Percentiles rank a stretch among this genome's conserved stretches.
Evolutionary conservation across 2,329 filamentous ascomycete genomes (phyloP).

Genomic region (Cladosporium sp.): DNA sequence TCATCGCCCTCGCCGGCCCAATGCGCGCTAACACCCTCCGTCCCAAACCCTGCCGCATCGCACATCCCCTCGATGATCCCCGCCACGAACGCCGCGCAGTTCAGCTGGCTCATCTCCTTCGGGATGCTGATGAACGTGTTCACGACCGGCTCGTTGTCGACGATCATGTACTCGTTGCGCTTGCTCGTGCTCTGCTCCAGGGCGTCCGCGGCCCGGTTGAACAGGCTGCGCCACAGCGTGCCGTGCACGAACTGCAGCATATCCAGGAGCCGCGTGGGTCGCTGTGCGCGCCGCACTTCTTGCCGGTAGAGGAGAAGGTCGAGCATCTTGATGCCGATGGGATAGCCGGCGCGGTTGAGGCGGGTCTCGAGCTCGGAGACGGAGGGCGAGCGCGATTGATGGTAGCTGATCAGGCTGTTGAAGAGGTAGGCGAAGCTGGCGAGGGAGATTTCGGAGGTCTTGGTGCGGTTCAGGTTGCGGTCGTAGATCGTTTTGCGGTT

Average conservation of each 20-base stretch:
- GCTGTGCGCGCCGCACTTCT: constrained; percentile 57
- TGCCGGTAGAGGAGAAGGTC: constrained; percentile 89
- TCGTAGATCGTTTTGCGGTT: constrained; percentile 98
- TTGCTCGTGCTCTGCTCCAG: constrained; percentile 84
- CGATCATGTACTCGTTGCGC: constrained; percentile 96
- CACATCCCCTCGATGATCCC: constrained; percentile 94
- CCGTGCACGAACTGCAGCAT: constrained; percentile 95
- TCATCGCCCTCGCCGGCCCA: constrained; percentile 50
- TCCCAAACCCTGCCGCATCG: constrained; percentile 84
- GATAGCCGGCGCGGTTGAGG: constrained; percentile 58
- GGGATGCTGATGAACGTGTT: constrained; percentile 92
- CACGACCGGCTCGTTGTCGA: constrained; percentile 94
- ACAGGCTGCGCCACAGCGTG: constrained; percentile 85
- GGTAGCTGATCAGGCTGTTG: constrained; percentile 92
- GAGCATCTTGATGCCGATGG: constrained; percentile 86
- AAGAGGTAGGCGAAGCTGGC: constrained; percentile 95
- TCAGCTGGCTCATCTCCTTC: constrained; percentile 91
- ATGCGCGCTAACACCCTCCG: constrained; percentile 81
- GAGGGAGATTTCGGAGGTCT: constrained; percentile 82
- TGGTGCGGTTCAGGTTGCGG: constrained; percentile 82
- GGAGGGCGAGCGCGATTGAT: constrained; percentile 80
- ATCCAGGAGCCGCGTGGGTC: constrained; percentile 81
- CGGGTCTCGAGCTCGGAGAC: constrained; percentile 77
- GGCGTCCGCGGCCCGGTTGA: constrained; percentile 81
- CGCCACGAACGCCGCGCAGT: constrained; percentile 91